Base-by-base conservation (phyloP, 352 stramenopile species). In the Globisporangium recalcitrans region DNA sequence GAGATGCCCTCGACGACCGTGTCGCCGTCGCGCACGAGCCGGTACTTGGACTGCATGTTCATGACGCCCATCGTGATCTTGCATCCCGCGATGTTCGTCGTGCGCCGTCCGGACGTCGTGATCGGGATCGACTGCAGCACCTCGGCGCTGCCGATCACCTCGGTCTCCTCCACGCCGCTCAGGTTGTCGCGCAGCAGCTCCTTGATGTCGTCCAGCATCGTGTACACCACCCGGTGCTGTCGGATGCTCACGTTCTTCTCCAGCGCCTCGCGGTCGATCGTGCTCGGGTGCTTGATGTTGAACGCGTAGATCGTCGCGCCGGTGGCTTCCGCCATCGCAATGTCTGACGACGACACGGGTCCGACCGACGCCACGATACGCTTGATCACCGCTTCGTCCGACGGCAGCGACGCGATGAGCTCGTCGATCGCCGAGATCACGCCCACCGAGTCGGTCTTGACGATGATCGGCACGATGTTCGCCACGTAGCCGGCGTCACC, bases 361-460 rank as follows among this genome's bases (percentile, higher is more conserved):
- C 88, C 86, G 6, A 95, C 74, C 52, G 88, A 60, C 76, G 93
- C 73, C 80, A 82, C 62, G 69, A 97, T 90, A 84, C 92, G 69
- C 67, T 93, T 94, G 46, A 94, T 79, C 47, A 79, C 70, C 16
- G 77, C 82, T 56, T 88, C 84, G 34, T 91, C 77, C 42, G 57
- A 76, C 31, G 77, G 78, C 58, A 97, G 66, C 21, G 83, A 80
- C 48, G 82, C 72, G 56, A 95, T 85, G 27, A 95, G 73, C n/a
- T 92, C 78, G 59, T 90, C 80, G 46, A 92, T 93, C 57, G 97
- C 97, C 59, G 98, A 86, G 24, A 98, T 96, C 42, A 97, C 96
- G 52, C 97, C 97, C 56, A 98, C 93, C n/a, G 96, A 94, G 71
- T 99, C 97, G 14, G 97, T 97, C 80, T 99, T 99, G 29, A 99